phyloP scores from a whole-genome alignment of 192 early-diverging fungal genomes.

The Umbelopsis sp. region DNA sequence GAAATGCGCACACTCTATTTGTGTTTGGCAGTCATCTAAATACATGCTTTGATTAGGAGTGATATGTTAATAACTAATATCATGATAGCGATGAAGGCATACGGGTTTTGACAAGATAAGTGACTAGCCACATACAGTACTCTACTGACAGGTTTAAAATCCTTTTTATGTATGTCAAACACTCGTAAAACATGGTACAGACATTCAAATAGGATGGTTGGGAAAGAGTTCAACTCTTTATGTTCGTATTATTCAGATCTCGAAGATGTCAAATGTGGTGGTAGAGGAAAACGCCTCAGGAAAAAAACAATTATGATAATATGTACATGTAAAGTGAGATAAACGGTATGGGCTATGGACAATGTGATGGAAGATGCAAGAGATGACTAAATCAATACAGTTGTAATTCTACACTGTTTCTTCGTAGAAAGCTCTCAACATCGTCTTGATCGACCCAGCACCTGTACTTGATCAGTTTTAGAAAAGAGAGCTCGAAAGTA shows the following conservation, averaged over 20 bases:
- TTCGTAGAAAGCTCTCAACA: conserved; percentile 30
- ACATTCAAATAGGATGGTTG: background rate
- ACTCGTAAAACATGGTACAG: background rate
- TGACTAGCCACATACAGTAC: no score
- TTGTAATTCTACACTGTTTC: conserved; percentile 27
- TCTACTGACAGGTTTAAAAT: no score
- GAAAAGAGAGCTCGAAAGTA: conserved; percentile 29
- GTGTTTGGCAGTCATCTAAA: no score
- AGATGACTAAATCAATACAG: conserved; percentile 9
- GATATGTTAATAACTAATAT: no score
- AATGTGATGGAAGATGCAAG: background rate
- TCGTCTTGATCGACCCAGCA: conserved; percentile 34
- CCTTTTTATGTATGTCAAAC: no score
- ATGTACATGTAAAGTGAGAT: conserved; percentile 11
- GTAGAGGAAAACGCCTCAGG: background rate
- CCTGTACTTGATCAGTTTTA: conserved; percentile 35
- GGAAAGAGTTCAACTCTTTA: conserved; percentile 14
- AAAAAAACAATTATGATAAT: background rate
- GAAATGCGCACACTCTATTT: no score
- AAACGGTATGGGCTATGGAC: background rate
- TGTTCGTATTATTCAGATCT: conserved; percentile 1
- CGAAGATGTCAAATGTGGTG: background rate
- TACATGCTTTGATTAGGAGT: no score
- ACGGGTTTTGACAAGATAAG: no score
- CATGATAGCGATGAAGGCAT: no score